Evolutionary conservation across 257 asterid genomes (phyloP).

Genomic region (Craterostigma plantagineum): DNA sequence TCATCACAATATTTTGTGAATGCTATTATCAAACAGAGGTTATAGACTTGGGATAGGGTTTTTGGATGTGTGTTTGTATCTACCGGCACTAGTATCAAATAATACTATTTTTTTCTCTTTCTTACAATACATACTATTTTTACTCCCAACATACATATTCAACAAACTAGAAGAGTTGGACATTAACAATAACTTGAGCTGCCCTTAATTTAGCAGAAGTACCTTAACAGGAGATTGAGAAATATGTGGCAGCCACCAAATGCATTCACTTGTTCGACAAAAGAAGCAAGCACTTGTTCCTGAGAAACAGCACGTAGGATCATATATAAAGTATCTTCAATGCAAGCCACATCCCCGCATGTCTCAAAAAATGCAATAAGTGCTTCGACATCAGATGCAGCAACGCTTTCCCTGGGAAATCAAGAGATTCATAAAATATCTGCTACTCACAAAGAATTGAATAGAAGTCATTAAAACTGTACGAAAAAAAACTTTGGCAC

Average conservation of each 20-base stretch:
- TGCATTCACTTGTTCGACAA: constrained; percentile 67
- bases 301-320: constrained; percentile 78
- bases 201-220: constrained; percentile 10
- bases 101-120: too few species aligned
- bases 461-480: constrained; percentile 1
- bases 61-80: too few species aligned
- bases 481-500: constrained; percentile 3
- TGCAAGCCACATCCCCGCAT: constrained; percentile 76
- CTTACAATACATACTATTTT: too few species aligned
- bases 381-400: constrained; percentile 54
- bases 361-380: constrained; percentile 67
- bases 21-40: too few species aligned
- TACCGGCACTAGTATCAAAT: too few species aligned
- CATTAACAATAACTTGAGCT: constrained; percentile 6
- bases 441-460: constrained; percentile 2
- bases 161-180: background rate
- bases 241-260: constrained; percentile 85
- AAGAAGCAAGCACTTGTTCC: constrained; percentile 64
- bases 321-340: constrained; percentile 86
- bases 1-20: background rate
- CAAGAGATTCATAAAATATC: constrained; percentile 10
- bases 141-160: too few species aligned
- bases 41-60: too few species aligned
- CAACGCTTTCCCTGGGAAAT: constrained; percentile 60
- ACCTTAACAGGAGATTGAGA: constrained; percentile 81